A percentile compares a stretch with the other conserved stretches of the same genome.
Conservation (phyloP, 176 grass and related monocot species). For the Zea luxurians region DNA sequence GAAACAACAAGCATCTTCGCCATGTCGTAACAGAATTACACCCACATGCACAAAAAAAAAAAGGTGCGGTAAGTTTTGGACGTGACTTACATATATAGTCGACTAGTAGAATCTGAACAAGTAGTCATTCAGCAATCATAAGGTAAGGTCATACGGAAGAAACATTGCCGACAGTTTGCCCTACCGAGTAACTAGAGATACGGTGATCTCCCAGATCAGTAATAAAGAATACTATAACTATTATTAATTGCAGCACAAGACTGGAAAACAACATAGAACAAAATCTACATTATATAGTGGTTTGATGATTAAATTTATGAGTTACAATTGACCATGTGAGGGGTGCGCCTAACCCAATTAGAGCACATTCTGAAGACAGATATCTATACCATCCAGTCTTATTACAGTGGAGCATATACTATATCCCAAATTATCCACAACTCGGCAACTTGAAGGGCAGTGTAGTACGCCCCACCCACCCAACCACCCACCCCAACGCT, state of each 20-base stretch:
- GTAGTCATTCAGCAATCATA: slow-evolving; percentile 36
- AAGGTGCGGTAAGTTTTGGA: slow-evolving; percentile 36
- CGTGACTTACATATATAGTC: background rate
- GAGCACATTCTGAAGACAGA: slow-evolving; percentile 21
- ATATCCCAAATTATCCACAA: slow-evolving; percentile 41
- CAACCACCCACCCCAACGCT: background rate
- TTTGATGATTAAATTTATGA: slow-evolving; percentile 16
- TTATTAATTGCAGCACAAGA: background rate
- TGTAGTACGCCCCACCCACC: background rate
- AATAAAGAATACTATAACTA: background rate
- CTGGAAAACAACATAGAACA: background rate
- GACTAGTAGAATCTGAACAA: slow-evolving; percentile 25
- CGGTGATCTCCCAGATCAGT: background rate
- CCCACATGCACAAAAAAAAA: slow-evolving; percentile 12
- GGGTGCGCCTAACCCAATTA: background rate
- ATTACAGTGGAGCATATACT: slow-evolving; percentile 33
- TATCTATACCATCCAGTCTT: slow-evolving; percentile 42
- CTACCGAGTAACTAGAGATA: background rate
- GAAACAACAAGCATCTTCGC: slow-evolving; percentile 33
- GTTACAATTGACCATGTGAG: slow-evolving; percentile 26
- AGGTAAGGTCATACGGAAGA: too few relatives aligned
- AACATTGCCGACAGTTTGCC: slow-evolving; percentile 6
- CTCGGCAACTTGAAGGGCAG: background rate
- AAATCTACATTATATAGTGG: background rate
- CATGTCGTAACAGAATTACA: slow-evolving; percentile 1